Conservation (phyloP, 768 basidiomycete genomes). For the Russula dissimulans region DNA sequence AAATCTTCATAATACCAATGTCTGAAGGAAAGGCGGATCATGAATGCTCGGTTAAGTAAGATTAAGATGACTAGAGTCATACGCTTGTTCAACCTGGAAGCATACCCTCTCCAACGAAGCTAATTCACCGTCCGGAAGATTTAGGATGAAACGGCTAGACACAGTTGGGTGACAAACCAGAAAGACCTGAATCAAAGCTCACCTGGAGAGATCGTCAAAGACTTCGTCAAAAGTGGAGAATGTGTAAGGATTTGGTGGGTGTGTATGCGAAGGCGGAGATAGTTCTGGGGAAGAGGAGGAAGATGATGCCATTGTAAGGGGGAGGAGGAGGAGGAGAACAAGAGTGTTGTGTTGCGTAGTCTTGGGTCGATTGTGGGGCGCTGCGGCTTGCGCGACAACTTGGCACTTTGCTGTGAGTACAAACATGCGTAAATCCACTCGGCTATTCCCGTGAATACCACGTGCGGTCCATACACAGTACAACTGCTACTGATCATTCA, state of each 20-base stretch:
- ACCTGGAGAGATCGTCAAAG: conserved; percentile 88
- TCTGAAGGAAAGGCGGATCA: conserved; percentile 34
- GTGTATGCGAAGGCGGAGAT: conserved; percentile 29
- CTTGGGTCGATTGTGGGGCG: conserved; percentile 18
- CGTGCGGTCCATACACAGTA: not conserved
- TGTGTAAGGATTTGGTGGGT: conserved; percentile 56
- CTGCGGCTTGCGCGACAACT: not conserved
- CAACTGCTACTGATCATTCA: conserved; percentile 25
- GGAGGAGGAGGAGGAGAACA: conserved; percentile 23
- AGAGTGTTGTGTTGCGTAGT: conserved; percentile 26
- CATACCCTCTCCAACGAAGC: conserved; percentile 87
- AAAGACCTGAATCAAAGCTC: conserved; percentile 10
- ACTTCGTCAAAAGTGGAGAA: conserved; percentile 64
- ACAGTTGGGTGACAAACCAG: conserved; percentile 16
- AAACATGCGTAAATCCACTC: conserved; percentile 16
- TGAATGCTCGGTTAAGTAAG: conserved; percentile 3
- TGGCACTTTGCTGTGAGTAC: not conserved
- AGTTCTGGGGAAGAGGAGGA: conserved; percentile 76
- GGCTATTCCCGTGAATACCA: conserved; percentile 13
- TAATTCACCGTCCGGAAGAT: conserved; percentile 90
- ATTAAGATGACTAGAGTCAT: conserved; percentile 28
- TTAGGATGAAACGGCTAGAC: conserved; percentile 86
- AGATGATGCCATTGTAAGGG: conserved; percentile 56
- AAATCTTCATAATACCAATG: conserved; percentile 99
- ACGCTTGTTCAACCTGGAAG: conserved; percentile 99